Evolutionary conservation across 495 filamentous ascomycete species (phyloP), one percentile per base, ranked within the genome.

Genomic region (Aspergillus funiculosus): DNA sequence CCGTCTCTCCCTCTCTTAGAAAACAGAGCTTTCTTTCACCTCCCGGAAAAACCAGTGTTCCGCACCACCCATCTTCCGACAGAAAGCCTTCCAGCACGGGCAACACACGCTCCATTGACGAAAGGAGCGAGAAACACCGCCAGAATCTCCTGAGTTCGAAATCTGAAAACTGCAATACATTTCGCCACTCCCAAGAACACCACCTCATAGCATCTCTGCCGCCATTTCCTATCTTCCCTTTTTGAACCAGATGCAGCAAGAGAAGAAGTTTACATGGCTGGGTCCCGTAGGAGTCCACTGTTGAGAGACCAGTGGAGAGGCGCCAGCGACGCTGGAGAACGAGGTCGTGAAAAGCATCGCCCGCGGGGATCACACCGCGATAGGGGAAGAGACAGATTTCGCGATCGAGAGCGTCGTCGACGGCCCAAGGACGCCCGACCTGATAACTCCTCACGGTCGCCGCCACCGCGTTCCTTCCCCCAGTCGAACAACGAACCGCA

Each of bases 231-330:
- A 14, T 17, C n/a, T 25, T 24, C 11, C 28, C n/a, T 24, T 22
- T 50, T 47, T 41, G 46, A 61, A 48, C 64, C 67, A 62, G 63
- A 72, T 73, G 70, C 64, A 53, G 67, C 52, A 62, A 58, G 57
- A 54, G 59, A 55, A 55, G 20, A 31, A 34, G 56, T 56, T 57
- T 62, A 67, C 66, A 78, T 78, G 74, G 74, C 74, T 73, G 71
- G 68, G 66, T 73, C 74, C 60, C 72, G 66, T 68, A 68, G 66
- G 73, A 78, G 73, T 69, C 72, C 73, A 62, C 62, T 67, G 61
- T 63, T 78, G 67, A 63, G 76, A 79, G 64, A 78, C 71, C 43
- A 78, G 78, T 69, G 71, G 73, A 64, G 75, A 74, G 62, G 54
- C 54, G 60, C 69, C 53, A 59, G 59, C 48, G 65, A 77, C 43